phyloP scores from a whole-genome alignment of 2,329 filamentous ascomycete species.

The Cucurbitaria berberidis region DNA sequence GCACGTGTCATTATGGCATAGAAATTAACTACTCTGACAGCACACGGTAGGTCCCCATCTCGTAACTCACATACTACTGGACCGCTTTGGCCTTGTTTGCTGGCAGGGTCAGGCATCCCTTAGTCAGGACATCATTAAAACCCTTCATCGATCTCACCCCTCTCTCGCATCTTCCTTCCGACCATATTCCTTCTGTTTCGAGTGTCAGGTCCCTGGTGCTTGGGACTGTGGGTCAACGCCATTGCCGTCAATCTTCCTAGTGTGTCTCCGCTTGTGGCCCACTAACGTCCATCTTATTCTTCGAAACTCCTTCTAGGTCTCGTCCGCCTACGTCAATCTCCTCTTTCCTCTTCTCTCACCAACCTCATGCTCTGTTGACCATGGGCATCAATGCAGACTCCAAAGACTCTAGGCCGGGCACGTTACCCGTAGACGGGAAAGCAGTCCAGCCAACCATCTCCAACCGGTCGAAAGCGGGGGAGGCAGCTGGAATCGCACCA shows the following conservation, averaged over 20 bases:
- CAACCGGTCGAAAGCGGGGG: slow-evolving; percentile 33
- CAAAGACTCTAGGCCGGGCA: slow-evolving; percentile 20
- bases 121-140: slow-evolving; percentile 34
- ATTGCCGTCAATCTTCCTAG: slow-evolving; percentile 37
- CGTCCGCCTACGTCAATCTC: slow-evolving; percentile 5
- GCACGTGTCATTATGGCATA: slow-evolving; percentile 43
- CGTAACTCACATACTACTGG: slow-evolving; percentile 33
- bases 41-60: slow-evolving; percentile 38
- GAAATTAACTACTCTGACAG: slow-evolving; percentile 29
- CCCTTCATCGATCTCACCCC: slow-evolving; percentile 26
- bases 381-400: slow-evolving; percentile 40
- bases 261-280: slow-evolving; percentile 31
- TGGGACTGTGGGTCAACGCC: slow-evolving; percentile 33
- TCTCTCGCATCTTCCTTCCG: slow-evolving; percentile 26
- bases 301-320: slow-evolving; percentile 27
- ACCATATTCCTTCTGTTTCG: slow-evolving; percentile 36
- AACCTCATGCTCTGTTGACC: slow-evolving; percentile 29
- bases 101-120: slow-evolving; percentile 29
- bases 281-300: slow-evolving; percentile 37
- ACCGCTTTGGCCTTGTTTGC: slow-evolving; percentile 21
- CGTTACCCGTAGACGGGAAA: slow-evolving; percentile 12
- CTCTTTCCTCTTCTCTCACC: slow-evolving; percentile 8
- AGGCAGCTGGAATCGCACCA: slow-evolving; percentile 20
- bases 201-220: slow-evolving; percentile 30
- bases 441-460: slow-evolving; percentile 27